These are phyloP conservation scores for Xylariaceae sp. DNA, from an alignment of 2,329 filamentous ascomycete species.

Conservation along the genomic window DNA sequence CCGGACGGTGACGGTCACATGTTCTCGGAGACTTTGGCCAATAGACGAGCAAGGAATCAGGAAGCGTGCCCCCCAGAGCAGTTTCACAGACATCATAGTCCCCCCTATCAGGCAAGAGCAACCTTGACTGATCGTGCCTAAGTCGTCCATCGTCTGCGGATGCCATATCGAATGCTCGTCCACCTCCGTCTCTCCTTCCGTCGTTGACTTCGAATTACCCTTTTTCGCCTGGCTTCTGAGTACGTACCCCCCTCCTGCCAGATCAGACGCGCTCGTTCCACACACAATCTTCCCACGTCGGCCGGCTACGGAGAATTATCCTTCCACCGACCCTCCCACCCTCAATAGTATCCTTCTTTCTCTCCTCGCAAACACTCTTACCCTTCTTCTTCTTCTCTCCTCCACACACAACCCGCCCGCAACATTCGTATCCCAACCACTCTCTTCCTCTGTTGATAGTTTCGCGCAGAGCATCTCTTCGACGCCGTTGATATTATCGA, in stretches of 20 bases:
- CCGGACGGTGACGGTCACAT: not conserved
- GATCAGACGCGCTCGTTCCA: not conserved
- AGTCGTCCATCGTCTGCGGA: not conserved
- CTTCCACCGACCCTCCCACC: not conserved
- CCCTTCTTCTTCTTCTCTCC: not conserved
- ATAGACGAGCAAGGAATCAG: not conserved
- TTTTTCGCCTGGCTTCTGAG: not conserved
- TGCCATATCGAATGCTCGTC: not conserved
- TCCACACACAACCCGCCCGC: not conserved
- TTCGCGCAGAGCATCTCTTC: constrained; percentile 6
- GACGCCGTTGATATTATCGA: too few relatives aligned
- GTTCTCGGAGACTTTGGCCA: not conserved
- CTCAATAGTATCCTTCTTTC: not conserved
- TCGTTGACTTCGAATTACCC: not conserved
- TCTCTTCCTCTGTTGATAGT: not conserved
- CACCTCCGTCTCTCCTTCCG: not conserved
- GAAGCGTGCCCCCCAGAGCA: not conserved
- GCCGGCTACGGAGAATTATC: not conserved
- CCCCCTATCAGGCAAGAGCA: not conserved
- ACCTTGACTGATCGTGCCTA: not conserved
- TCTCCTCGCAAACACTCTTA: constrained; percentile 1
- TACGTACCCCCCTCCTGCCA: not conserved
- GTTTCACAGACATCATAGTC: not conserved
- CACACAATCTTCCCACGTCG: not conserved
- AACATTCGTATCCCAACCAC: not conserved